These are phyloP conservation scores for Pterocarpus macrocarpus DNA, from an alignment of 306 rosid species.

Conservation along the genomic window DNA sequence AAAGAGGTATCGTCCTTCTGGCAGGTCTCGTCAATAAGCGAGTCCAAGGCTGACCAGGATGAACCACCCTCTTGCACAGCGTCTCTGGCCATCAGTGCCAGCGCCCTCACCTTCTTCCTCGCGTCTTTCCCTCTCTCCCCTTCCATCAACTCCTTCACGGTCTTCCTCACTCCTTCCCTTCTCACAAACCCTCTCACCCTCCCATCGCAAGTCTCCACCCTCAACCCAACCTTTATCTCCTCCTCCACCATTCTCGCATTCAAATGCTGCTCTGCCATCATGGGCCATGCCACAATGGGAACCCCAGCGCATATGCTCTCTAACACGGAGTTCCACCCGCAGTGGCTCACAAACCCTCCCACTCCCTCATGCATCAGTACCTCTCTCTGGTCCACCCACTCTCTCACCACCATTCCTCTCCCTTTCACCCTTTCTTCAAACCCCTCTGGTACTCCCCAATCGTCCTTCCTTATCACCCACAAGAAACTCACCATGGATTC, in stretches of 20 bases:
- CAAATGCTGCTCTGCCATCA: conserved; percentile 40
- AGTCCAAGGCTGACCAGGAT: background rate
- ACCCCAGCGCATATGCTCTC: conserved; percentile 35
- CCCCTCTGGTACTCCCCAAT: background rate
- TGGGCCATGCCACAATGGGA: conserved; percentile 38
- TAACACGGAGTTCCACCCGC: background rate
- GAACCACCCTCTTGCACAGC: conserved; percentile 37
- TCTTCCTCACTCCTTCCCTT: conserved; percentile 11
- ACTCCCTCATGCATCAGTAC: conserved; percentile 28
- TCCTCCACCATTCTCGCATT: conserved; percentile 38
- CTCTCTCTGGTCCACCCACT: conserved; percentile 10
- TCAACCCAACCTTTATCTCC: conserved; percentile 31
- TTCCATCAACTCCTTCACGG: conserved; percentile 17
- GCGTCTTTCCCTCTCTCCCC: conserved; percentile 21
- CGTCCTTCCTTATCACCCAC: conserved; percentile 33
- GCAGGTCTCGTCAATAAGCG: background rate
- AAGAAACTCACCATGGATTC: conserved; percentile 38
- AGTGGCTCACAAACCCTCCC: conserved; percentile 24
- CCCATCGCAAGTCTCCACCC: conserved; percentile 20
- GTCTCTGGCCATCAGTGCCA: background rate
- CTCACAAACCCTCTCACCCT: conserved; percentile 26
- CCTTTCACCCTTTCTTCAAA: background rate
- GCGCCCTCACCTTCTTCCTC: background rate
- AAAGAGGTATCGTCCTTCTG: background rate
- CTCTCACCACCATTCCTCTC: conserved; percentile 7